phyloP scores from a whole-genome alignment of 2,329 filamentous ascomycete genomes.

The Sporothrix dimorphospora region DNA sequence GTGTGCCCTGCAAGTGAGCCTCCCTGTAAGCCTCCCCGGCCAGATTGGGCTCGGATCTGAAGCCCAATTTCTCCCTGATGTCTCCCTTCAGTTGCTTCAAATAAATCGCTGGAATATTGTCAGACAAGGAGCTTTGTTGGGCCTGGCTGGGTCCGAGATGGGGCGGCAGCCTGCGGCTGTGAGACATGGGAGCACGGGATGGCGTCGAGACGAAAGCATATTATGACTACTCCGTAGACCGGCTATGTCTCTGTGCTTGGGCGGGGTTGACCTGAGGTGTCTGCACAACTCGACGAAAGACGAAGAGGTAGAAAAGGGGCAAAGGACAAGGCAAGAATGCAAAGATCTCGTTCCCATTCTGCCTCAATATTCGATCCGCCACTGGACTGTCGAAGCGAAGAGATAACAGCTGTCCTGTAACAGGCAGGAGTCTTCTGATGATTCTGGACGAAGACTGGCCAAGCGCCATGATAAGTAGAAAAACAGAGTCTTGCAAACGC shows the following conservation, averaged over 20 bases:
- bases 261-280: background rate
- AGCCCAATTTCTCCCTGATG: background rate
- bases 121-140: background rate
- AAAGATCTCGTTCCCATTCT: background rate
- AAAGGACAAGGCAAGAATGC: background rate
- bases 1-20: no score
- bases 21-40: no score
- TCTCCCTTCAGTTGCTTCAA: no score
- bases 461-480: background rate
- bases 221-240: background rate
- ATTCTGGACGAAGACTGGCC: background rate
- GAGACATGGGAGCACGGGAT: background rate
- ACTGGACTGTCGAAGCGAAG: background rate
- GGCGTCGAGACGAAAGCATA: background rate
- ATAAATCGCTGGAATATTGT: background rate
- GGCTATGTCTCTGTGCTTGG: background rate
- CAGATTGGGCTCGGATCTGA: background rate
- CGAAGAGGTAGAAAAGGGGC: background rate
- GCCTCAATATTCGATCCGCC: background rate
- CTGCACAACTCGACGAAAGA: background rate
- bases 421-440: background rate
- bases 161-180: background rate
- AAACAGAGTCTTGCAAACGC: background rate
- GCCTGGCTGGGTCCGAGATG: background rate
- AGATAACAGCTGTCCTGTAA: background rate